Percentiles rank a stretch among this genome's conserved stretches.
phyloP scores from a whole-genome alignment of 345 rosid species.

The Lepidium sativum region DNA sequence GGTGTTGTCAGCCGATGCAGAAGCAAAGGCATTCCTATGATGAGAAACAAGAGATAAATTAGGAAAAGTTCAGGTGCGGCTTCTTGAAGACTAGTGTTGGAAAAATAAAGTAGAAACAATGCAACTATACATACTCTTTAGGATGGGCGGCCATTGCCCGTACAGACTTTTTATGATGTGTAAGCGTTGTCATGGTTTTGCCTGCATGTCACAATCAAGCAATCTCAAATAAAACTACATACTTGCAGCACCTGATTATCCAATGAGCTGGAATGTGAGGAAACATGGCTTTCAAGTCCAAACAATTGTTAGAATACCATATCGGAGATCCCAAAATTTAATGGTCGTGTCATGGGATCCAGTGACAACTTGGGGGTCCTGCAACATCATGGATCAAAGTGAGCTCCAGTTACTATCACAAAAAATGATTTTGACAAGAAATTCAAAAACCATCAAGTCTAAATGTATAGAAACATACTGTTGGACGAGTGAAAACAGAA shows the following conservation, averaged over 20 bases:
- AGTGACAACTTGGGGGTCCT: conserved; percentile 99
- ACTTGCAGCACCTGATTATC: not conserved
- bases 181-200: conserved; percentile 83
- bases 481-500: conserved; percentile 89
- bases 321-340: conserved; percentile 96
- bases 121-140: conserved; percentile 51
- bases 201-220: conserved; percentile 42
- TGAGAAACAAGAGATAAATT: conserved; percentile 1
- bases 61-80: not conserved
- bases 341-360: conserved; percentile 96
- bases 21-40: conserved; percentile 79
- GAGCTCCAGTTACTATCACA: not conserved
- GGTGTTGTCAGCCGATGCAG: conserved; percentile 96
- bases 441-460: not conserved
- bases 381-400: conserved; percentile 22
- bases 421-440: not conserved
- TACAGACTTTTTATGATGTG: conserved; percentile 98
- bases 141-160: conserved; percentile 96
- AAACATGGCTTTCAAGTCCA: not conserved
- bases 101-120: not conserved
- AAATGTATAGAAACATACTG: conserved; percentile 34
- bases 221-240: not conserved
- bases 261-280: not conserved
- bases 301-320: conserved; percentile 39
- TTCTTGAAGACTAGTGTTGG: not conserved